Evolutionary conservation across 2,329 filamentous ascomycete species (phyloP).

Genomic region (Penicillium sp.): DNA sequence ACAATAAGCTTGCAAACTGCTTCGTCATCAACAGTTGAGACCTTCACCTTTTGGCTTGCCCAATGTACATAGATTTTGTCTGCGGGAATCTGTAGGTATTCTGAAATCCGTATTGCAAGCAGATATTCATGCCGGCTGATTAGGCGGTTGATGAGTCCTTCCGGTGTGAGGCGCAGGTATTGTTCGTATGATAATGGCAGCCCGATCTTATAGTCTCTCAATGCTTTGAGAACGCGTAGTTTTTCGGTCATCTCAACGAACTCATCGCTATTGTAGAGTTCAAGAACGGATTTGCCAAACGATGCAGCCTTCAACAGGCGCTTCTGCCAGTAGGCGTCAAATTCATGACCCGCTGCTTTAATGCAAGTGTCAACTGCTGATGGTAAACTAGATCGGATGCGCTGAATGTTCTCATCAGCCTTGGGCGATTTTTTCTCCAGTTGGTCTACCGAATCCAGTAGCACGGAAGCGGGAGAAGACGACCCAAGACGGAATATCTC

Average conservation of each 20-base stretch:
- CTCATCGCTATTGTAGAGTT: constrained; percentile 96
- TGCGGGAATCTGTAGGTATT: constrained; percentile 79
- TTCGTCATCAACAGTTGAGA: constrained; percentile 81
- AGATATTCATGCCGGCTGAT: constrained; percentile 89
- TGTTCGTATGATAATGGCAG: constrained; percentile 91
- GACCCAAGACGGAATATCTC: constrained; percentile 88
- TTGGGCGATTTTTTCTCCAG: constrained; percentile 93
- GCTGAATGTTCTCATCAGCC: constrained; percentile 94
- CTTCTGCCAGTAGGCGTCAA: constrained; percentile 88
- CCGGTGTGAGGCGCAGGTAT: constrained; percentile 84
- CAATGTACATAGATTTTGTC: constrained; percentile 94
- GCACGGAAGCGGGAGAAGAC: constrained; percentile 83
- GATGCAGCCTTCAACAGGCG: constrained; percentile 93
- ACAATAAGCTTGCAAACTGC: constrained; percentile 83
- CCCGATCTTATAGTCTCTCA: constrained; percentile 86
- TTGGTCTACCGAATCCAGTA: constrained; percentile 87
- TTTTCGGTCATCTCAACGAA: constrained; percentile 99
- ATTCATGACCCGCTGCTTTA: constrained; percentile 89
- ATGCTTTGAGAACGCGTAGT: constrained; percentile 85
- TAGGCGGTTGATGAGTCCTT: constrained; percentile 79
- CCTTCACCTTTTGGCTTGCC: constrained; percentile 89
- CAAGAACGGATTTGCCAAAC: constrained; percentile 94
- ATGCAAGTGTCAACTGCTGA: constrained; percentile 94
- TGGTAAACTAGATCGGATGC: constrained; percentile 81
- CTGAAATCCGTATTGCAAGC: constrained; percentile 80